Evolutionary conservation across 2,329 filamentous ascomycete species (phyloP).

Genomic region (Claviceps capensis): DNA sequence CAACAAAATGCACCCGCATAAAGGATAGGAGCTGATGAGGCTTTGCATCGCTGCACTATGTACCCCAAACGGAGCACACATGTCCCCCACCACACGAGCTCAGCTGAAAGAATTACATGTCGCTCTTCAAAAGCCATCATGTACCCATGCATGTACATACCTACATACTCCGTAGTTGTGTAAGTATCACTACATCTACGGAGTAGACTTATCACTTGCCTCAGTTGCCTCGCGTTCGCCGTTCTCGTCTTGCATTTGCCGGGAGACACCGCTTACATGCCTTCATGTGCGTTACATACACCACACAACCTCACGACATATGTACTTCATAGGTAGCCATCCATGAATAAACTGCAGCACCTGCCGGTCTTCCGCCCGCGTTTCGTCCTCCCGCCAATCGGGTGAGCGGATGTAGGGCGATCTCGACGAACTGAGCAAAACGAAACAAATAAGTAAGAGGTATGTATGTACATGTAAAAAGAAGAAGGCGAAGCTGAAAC

Average conservation of each 20-base stretch:
- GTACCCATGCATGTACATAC: not conserved
- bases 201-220: no score
- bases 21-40: constrained; percentile 2
- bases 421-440: not conserved
- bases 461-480: not conserved
- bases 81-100: constrained; percentile 4
- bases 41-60: constrained; percentile 1
- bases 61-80: constrained; percentile 1
- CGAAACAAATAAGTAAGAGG: not conserved
- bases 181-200: no score
- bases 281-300: no score
- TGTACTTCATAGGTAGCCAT: no score
- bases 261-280: no score
- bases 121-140: not conserved
- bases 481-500: not conserved
- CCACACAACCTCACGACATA: no score
- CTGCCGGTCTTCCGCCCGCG: not conserved
- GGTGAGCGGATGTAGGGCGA: not conserved
- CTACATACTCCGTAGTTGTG: no score
- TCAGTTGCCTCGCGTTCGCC: no score
- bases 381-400: not conserved
- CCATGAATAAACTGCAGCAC: not conserved
- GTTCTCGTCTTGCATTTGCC: no score
- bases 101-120: not conserved
- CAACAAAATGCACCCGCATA: no score